Percentiles rank a stretch among this genome's conserved stretches.
Evolutionary conservation across 345 rosid genomes (phyloP).

Genomic region (Mallotus nudiflorus): DNA sequence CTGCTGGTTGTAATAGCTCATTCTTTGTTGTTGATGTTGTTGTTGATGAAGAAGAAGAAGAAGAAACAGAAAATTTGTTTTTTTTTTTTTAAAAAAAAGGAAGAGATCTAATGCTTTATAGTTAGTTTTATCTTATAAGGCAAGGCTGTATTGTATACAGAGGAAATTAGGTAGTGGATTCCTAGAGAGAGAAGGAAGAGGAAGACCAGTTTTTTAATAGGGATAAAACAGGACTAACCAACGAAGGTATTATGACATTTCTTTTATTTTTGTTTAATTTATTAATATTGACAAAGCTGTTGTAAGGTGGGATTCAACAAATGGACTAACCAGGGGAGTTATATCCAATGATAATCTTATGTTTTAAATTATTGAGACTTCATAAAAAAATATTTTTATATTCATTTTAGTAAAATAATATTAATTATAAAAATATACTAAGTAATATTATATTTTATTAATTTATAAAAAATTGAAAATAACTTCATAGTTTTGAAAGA

Average conservation of each 20-base stretch:
- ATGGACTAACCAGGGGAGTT: not conserved
- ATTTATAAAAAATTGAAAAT: too few species aligned
- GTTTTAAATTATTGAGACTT: too few species aligned
- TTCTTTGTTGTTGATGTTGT: constrained; percentile 9
- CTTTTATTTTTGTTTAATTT: too few species aligned
- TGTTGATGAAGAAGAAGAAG: not conserved
- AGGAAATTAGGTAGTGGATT: constrained; percentile 2
- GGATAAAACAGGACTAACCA: too few species aligned
- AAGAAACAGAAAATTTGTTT: not conserved
- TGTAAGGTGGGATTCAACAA: not conserved
- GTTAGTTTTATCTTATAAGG: not conserved
- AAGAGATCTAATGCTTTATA: not conserved
- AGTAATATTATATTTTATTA: too few species aligned
- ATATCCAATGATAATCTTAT: constrained; percentile 12
- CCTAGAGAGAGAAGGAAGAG: not conserved
- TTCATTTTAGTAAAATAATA: too few species aligned
- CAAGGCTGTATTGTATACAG: not conserved
- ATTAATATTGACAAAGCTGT: too few species aligned
- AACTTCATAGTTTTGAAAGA: too few species aligned
- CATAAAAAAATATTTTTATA: too few species aligned
- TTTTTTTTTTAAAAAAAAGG: not conserved
- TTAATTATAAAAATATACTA: too few species aligned
- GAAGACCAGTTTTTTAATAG: not conserved
- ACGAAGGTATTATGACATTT: too few species aligned
- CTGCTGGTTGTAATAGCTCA: constrained; percentile 88